Evolutionary conservation across 2,329 filamentous ascomycete species (phyloP).

Genomic region (Drechslerella dactyloides): DNA sequence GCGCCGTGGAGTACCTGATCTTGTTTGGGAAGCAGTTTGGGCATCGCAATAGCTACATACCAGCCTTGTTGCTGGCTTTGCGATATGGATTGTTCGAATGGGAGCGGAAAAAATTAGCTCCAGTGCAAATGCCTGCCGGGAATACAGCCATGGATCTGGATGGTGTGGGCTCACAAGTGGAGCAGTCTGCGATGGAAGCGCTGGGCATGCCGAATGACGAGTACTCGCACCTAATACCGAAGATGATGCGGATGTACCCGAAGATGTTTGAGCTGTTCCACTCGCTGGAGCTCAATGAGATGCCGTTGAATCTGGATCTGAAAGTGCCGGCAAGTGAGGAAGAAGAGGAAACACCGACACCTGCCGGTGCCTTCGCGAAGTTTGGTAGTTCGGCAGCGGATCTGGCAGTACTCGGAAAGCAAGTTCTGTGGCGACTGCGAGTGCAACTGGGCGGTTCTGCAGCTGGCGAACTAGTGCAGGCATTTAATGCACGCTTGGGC

Average conservation of each 20-base stretch:
- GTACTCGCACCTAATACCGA: conserved; percentile 18
- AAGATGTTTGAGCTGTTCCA: conserved; percentile 8
- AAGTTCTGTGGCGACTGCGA: conserved; percentile 35
- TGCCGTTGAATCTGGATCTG: conserved; percentile 22
- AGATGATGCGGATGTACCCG: conserved; percentile 1
- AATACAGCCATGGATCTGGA: neutral
- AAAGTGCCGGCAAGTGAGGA: neutral
- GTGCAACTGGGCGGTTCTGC: conserved; percentile 25
- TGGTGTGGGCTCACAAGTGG: neutral
- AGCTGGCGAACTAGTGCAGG: conserved; percentile 1
- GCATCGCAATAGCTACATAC: conserved; percentile 15
- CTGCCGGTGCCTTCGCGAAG: conserved; percentile 10
- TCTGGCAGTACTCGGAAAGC: conserved; percentile 19
- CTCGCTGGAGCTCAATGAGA: neutral
- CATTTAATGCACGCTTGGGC: conserved; percentile 30
- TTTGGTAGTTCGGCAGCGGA: conserved; percentile 15
- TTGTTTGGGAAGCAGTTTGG: conserved; percentile 11
- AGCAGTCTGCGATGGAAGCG: neutral
- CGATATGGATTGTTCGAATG: conserved; percentile 25
- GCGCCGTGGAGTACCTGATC: conserved; percentile 10
- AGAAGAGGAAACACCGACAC: neutral
- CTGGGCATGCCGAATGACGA: conserved; percentile 15
- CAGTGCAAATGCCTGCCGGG: neutral
- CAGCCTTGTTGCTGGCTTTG: conserved; percentile 17
- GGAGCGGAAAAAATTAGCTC: neutral